phyloP scores from a whole-genome alignment of 2,329 filamentous ascomycete genomes.

The Seiridium unicorne region DNA sequence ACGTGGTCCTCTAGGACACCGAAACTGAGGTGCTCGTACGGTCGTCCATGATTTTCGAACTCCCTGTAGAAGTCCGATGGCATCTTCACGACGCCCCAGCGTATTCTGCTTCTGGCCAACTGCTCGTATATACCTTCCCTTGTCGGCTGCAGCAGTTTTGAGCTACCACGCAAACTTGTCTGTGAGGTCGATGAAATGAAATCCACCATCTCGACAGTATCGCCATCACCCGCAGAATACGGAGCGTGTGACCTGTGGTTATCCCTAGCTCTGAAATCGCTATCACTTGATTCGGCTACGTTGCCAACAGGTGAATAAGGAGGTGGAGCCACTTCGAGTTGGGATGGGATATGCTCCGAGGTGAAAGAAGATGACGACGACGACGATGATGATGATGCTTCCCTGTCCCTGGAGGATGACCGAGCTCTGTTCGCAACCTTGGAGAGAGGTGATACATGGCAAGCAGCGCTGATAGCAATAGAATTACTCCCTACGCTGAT shows the following conservation, averaged over 20 bases:
- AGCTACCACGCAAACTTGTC: neutral
- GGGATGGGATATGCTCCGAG: neutral
- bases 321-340: neutral
- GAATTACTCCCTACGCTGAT: conserved; percentile 18
- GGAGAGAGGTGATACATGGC: conserved; percentile 15
- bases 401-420: neutral
- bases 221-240: neutral
- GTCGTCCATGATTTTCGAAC: neutral
- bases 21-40: neutral
- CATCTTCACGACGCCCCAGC: conserved; percentile 2
- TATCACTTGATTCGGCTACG: neutral
- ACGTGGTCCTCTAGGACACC: neutral
- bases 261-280: neutral
- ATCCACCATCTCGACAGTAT: neutral
- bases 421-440: neutral
- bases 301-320: neutral
- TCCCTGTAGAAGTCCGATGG: neutral
- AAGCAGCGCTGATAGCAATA: conserved; percentile 19
- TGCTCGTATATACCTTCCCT: neutral
- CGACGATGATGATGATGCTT: neutral
- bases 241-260: neutral
- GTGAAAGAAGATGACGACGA: neutral
- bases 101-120: neutral
- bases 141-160: neutral
- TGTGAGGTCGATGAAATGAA: neutral